Percentiles rank a stretch among this genome's conserved stretches.
Evolutionary conservation across 257 asterid genomes (phyloP).

Genomic region (Solanum sparsipilum): DNA sequence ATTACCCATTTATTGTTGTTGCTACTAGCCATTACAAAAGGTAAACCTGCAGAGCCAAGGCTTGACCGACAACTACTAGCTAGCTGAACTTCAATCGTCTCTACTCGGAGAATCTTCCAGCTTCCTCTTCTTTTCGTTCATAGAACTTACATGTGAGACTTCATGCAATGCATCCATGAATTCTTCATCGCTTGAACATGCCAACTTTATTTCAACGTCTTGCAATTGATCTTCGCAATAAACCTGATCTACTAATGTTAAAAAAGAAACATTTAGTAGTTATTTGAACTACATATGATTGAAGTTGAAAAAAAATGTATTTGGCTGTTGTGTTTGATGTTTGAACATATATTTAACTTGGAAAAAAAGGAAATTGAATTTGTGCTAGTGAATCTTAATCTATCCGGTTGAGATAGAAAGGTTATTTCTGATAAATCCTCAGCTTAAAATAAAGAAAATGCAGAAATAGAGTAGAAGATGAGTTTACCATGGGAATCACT

Average conservation of each 20-base stretch:
- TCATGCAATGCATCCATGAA: conserved; percentile 31
- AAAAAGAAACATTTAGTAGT: not conserved
- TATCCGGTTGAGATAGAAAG: not conserved
- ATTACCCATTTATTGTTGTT: conserved; percentile 1
- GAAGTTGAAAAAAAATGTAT: not conserved
- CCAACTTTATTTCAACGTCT: conserved; percentile 35
- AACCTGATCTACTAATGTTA: conserved; percentile 7
- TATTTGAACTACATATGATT: not conserved
- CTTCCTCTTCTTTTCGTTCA: conserved; percentile 31
- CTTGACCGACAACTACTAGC: too few relatives aligned
- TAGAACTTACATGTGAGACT: conserved; percentile 26
- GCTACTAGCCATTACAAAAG: not conserved
- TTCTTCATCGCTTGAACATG: conserved; percentile 36
- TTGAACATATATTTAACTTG: not conserved
- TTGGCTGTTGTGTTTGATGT: not conserved
- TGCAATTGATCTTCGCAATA: conserved; percentile 42
- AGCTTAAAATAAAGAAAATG: not conserved
- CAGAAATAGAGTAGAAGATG: not conserved
- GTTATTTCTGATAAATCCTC: not conserved
- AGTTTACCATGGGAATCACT: conserved; percentile 47
- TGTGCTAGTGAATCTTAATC: not conserved
- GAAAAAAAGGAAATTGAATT: not conserved
- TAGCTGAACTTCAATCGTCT: conserved; percentile 3
- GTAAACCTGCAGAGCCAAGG: not conserved
- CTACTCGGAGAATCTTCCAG: conserved; percentile 1